Evolutionary conservation across 768 basidiomycete species (phyloP).

Genomic region (Boletus sp.): DNA sequence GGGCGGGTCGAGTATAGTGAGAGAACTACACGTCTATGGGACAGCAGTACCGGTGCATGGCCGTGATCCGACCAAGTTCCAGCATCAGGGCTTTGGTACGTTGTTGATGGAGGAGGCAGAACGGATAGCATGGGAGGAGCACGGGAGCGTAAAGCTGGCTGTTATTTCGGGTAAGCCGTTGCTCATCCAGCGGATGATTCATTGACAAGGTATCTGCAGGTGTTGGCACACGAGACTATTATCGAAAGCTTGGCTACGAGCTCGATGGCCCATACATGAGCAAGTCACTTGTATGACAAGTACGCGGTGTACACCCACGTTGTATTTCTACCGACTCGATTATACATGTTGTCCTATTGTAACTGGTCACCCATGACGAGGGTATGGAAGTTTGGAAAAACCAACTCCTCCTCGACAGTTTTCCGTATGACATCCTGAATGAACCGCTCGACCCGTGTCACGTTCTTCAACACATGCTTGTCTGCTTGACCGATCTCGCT

Average conservation of each 20-base stretch:
- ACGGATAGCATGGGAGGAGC: conserved; percentile 94
- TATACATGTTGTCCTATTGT: neutral
- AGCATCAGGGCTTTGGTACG: conserved; percentile 96
- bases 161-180: conserved; percentile 83
- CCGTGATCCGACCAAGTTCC: conserved; percentile 96
- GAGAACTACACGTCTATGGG: conserved; percentile 97
- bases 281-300: conserved; percentile 57
- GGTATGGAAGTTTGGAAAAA: conserved; percentile 95
- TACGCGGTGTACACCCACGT: conserved; percentile 4
- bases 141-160: conserved; percentile 92
- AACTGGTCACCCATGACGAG: conserved; percentile 48
- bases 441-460: conserved; percentile 91
- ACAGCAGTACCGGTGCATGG: conserved; percentile 97
- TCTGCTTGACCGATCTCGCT: conserved; percentile 96
- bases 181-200: neutral
- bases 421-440: conserved; percentile 95
- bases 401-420: conserved; percentile 92
- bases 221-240: conserved; percentile 97
- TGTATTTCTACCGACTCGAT: conserved; percentile 10
- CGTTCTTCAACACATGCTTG: conserved; percentile 94
- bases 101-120: conserved; percentile 99
- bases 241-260: conserved; percentile 89
- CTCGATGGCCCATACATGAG: conserved; percentile 98
- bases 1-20: conserved; percentile 86
- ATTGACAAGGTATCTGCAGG: conserved; percentile 41